Percentiles rank a stretch among this genome's conserved stretches.
Evolutionary conservation across 345 rosid species (phyloP).

Genomic region (Hypericum androsaemum): DNA sequence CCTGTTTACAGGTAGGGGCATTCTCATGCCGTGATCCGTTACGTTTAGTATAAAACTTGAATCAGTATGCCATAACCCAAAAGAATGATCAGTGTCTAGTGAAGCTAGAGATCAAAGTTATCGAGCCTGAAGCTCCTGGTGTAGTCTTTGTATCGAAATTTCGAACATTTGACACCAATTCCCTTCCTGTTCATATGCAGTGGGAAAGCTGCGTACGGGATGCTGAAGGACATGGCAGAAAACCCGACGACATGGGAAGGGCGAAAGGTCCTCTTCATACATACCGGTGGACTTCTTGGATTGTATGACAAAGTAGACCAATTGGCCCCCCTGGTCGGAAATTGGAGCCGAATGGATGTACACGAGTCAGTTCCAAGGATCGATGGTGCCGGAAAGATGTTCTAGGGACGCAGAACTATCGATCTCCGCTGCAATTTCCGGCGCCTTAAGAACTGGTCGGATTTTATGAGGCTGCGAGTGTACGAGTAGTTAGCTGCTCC

Average conservation of each 20-base stretch:
- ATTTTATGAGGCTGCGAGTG: too few relatives aligned
- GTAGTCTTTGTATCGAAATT: too few relatives aligned
- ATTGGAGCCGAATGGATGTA: conserved; percentile 72
- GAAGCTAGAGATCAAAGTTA: too few relatives aligned
- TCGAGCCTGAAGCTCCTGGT: too few relatives aligned
- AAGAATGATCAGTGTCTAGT: too few relatives aligned
- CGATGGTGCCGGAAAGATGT: conserved; percentile 78
- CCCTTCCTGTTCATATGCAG: conserved; percentile 18
- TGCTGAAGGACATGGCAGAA: conserved; percentile 67
- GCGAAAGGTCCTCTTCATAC: conserved; percentile 65
- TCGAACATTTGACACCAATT: too few relatives aligned
- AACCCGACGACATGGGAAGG: conserved; percentile 79
- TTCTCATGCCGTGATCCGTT: background rate
- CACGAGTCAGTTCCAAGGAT: conserved; percentile 58
- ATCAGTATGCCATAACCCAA: too few relatives aligned
- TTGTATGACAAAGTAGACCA: conserved; percentile 75
- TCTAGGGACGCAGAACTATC: conserved; percentile 16
- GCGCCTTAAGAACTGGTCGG: too few relatives aligned
- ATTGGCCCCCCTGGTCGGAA: conserved; percentile 47
- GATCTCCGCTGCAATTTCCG: too few relatives aligned
- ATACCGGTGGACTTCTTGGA: conserved; percentile 81
- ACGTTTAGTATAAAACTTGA: too few relatives aligned
- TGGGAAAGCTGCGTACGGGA: conserved; percentile 77
- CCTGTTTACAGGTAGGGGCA: conserved; percentile 76
- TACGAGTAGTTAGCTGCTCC: too few relatives aligned